Evolutionary conservation across 495 filamentous ascomycete species (phyloP).

Genomic region (Pseudomonodictys pantanalensis): DNA sequence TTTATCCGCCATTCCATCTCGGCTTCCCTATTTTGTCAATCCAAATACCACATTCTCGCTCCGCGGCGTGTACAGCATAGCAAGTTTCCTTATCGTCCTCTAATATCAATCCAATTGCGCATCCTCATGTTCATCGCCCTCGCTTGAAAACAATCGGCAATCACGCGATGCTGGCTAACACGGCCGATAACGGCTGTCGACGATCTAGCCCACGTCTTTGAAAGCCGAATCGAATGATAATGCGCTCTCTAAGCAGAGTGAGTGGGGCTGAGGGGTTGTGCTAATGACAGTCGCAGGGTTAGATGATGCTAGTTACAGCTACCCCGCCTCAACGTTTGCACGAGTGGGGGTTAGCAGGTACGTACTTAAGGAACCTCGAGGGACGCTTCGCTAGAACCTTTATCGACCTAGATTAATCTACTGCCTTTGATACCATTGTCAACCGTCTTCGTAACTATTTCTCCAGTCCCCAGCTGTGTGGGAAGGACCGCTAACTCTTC

Average conservation of each 20-base stretch:
- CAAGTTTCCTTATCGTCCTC: no score
- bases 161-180: no score
- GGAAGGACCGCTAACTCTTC: conserved; percentile 9
- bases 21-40: background rate
- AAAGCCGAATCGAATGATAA: conserved; percentile 3
- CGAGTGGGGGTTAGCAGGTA: background rate
- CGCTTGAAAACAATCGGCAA: no score
- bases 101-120: no score
- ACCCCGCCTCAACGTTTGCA: conserved; percentile 15
- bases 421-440: background rate
- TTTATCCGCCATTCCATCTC: conserved; percentile 1
- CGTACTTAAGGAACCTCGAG: conserved; percentile 11
- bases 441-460: conserved; percentile 6
- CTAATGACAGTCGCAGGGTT: background rate
- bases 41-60: no score
- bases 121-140: conserved; percentile 5
- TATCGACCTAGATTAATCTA: background rate
- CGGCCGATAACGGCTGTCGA: no score
- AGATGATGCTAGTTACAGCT: background rate
- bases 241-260: background rate
- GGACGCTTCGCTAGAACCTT: background rate
- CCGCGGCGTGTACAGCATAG: no score
- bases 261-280: background rate
- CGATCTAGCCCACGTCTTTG: no score
- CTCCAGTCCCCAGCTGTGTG: background rate